Evolutionary conservation across 768 basidiomycete species (phyloP).

Genomic region (Termitomyces eurrhizus): DNA sequence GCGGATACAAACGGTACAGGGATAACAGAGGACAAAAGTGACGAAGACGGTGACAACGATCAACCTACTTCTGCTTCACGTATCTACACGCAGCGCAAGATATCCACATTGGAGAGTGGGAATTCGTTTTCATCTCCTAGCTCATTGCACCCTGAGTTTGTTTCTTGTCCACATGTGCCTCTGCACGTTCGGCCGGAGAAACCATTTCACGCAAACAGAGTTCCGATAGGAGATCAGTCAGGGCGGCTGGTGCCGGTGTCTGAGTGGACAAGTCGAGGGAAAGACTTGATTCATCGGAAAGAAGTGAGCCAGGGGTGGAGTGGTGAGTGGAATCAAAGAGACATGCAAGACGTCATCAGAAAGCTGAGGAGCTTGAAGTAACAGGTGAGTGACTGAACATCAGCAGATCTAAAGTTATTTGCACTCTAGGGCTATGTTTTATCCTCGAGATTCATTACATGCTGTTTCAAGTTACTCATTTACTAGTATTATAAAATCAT

Average conservation of each 20-base stretch:
- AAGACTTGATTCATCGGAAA: conserved; percentile 6
- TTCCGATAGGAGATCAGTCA: neutral
- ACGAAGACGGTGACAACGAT: conserved; percentile 1
- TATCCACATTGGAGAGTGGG: neutral
- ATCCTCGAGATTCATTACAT: too few relatives aligned
- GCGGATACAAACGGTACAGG: neutral
- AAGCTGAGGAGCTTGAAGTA: conserved; percentile 22
- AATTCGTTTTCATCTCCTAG: neutral
- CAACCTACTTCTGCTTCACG: neutral
- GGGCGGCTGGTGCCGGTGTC: neutral
- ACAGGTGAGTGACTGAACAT: neutral
- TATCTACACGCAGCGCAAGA: neutral
- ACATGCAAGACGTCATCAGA: conserved; percentile 24
- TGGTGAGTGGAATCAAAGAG: conserved; percentile 24
- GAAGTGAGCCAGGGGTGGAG: conserved; percentile 23
- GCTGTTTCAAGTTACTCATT: too few relatives aligned
- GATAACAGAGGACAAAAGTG: neutral
- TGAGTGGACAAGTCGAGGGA: neutral
- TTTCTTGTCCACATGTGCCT: conserved; percentile 9
- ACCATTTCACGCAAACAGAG: conserved; percentile 11
- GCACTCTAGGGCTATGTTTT: too few relatives aligned
- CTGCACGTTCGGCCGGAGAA: conserved; percentile 9
- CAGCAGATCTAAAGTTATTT: too few relatives aligned
- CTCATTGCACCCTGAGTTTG: neutral
- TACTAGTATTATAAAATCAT: too few relatives aligned